Evolutionary conservation across 345 rosid genomes (phyloP), one percentile per base, ranked within the genome.

Genomic region (Pistacia vera): DNA sequence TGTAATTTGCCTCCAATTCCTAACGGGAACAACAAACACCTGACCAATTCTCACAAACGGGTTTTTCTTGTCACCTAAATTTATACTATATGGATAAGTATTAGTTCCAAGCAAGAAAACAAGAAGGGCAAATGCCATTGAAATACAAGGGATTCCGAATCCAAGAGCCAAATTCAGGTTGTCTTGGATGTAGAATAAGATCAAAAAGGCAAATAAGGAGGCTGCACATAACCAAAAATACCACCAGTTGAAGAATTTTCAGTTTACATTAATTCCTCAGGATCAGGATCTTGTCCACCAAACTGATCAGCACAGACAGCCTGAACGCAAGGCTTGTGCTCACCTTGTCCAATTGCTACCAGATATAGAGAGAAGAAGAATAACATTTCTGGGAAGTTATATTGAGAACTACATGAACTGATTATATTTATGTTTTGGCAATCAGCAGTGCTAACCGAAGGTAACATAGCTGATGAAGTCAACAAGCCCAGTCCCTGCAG

Each of bases 1-100:
- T 52, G 86, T 56, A 0, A 79, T 67, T 36, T 80, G 79, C 87
- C 33, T 30, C 3, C 94, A 78, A 76, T 92, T 92, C 84, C 78
- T 86, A 9, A 63, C 71, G 4, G 83, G 81, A 22, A 72, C 71
- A 4, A 76, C 33, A 12, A 82, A 76, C 54, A 82, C 84, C 35
- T 60, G 65, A 35, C 82, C 81, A 58, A 85, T 80, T 74, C 83
- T 76, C 8, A 63, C 70, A 56, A 80, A 78, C 16, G 79, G 77
- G 56, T 63, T 75, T 70, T 35, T 5, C n/a, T 74, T 62, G 41
- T 74, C 57, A 71, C 70, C 75, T 51, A 30, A 2, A 1, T 30
- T 69, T 2, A 16, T 57, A 3, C 58, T 73, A 11, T 35, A 85
- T 0, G 78, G 77, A 18, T 83, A 85, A 60, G 80, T 71, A 6